phyloP scores from a whole-genome alignment of 208 protist genomes.

The Leishmania turanica region DNA sequence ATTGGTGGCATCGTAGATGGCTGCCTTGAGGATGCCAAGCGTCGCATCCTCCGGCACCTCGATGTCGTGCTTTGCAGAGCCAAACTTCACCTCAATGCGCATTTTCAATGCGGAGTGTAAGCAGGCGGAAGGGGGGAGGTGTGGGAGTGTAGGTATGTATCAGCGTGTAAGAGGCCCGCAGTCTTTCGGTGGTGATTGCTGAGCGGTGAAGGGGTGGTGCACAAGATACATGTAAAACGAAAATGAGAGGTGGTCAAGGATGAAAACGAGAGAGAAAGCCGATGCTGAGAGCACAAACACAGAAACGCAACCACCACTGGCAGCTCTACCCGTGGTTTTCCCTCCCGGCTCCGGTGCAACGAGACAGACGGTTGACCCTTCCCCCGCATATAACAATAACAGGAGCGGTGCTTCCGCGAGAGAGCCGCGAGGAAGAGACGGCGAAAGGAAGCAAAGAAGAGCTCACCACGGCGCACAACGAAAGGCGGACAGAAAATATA shows the following conservation, averaged over 20 bases:
- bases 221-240: not conserved
- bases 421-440: not conserved
- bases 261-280: not conserved
- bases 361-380: not conserved
- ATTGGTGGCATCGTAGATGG: conserved; percentile 37
- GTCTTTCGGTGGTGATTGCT: not conserved
- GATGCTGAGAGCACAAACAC: not conserved
- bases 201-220: not conserved
- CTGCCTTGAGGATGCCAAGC: conserved; percentile 41
- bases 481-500: not conserved
- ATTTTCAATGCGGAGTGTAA: conserved; percentile 20
- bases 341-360: not conserved
- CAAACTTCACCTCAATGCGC: conserved; percentile 59
- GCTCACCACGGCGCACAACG: not conserved
- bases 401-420: not conserved
- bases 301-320: not conserved
- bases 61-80: conserved; percentile 35
- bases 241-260: not conserved
- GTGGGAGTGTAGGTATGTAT: not conserved
- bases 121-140: not conserved
- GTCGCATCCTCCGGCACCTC: conserved; percentile 49
- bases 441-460: not conserved
- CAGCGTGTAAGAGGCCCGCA: not conserved
- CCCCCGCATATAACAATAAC: not conserved
- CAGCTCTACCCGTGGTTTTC: not conserved